Conservation (phyloP, 2,329 filamentous ascomycete genomes). For the Coniochaeta prunicola region DNA sequence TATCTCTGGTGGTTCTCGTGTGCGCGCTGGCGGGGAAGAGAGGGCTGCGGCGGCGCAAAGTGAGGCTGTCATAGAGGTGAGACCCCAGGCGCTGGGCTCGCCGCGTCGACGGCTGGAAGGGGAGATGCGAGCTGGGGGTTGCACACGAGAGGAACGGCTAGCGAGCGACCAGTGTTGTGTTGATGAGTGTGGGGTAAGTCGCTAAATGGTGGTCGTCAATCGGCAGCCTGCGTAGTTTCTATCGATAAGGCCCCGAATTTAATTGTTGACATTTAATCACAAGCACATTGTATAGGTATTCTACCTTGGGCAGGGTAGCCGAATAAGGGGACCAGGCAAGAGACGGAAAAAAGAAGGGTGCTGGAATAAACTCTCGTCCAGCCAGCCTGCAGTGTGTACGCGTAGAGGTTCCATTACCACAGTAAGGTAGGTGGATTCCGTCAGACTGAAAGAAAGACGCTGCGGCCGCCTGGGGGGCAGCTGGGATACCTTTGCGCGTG, state of each 20-base stretch:
- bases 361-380: too few relatives aligned
- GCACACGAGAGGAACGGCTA: conserved; percentile 8
- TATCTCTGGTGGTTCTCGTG: not conserved
- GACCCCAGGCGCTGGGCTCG: conserved; percentile 13
- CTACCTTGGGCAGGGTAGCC: not conserved
- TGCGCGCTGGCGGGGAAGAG: not conserved
- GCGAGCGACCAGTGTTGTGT: conserved; percentile 8
- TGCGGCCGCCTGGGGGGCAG: not conserved
- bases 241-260: not conserved
- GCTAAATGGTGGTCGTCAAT: too few relatives aligned
- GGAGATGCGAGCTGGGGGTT: not conserved
- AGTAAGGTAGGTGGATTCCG: not conserved
- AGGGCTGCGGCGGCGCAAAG: not conserved
- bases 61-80: conserved; percentile 15
- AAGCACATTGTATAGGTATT: not conserved
- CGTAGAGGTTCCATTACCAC: not conserved
- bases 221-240: too few relatives aligned
- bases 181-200: not conserved
- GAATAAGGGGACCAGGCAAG: not conserved
- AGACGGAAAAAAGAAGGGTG: not conserved
- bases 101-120: conserved; percentile 14
- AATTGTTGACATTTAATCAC: not conserved
- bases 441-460: not conserved
- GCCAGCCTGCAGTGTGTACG: too few relatives aligned
- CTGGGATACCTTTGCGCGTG: not conserved